These are phyloP conservation scores for Aspergillus hiratsukae DNA, from an alignment of 2,329 filamentous ascomycete genomes.

Conservation along the genomic window DNA sequence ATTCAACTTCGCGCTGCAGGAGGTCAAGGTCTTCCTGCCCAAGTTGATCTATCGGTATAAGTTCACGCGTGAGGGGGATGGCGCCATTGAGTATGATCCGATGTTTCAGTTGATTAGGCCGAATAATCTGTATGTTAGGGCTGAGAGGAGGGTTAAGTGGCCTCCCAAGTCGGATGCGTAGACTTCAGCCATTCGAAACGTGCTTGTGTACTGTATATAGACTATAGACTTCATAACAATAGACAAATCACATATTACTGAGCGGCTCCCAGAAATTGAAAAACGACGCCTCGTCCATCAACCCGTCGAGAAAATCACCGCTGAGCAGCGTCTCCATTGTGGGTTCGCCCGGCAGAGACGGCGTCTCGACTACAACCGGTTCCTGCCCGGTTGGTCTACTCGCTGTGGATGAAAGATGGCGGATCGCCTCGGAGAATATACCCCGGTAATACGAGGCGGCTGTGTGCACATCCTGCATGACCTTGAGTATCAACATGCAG, in stretches of 20 bases:
- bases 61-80: slow-evolving; percentile 50
- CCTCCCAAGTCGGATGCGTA: slow-evolving; percentile 10
- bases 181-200: too few species aligned
- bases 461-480: slow-evolving; percentile 18
- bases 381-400: not conserved
- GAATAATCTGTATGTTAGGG: slow-evolving; percentile 21
- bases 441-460: slow-evolving; percentile 9
- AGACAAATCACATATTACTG: not conserved
- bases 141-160: slow-evolving; percentile 19
- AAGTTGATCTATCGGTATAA: slow-evolving; percentile 58
- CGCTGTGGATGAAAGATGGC: slow-evolving; percentile 1
- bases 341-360: not conserved
- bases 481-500: slow-evolving; percentile 20
- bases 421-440: slow-evolving; percentile 8
- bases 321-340: not conserved
- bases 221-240: not conserved
- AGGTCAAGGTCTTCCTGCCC: slow-evolving; percentile 54
- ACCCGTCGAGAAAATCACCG: slow-evolving; percentile 2
- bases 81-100: slow-evolving; percentile 38
- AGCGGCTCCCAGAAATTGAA: slow-evolving; percentile 7
- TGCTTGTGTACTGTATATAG: not conserved
- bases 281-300: slow-evolving; percentile 5
- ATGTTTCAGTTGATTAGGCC: slow-evolving; percentile 23
- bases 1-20: slow-evolving; percentile 60
- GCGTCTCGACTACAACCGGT: not conserved